phyloP scores from a whole-genome alignment of 2,329 filamentous ascomycete genomes.

The Colletotrichum gloeosporioides region DNA sequence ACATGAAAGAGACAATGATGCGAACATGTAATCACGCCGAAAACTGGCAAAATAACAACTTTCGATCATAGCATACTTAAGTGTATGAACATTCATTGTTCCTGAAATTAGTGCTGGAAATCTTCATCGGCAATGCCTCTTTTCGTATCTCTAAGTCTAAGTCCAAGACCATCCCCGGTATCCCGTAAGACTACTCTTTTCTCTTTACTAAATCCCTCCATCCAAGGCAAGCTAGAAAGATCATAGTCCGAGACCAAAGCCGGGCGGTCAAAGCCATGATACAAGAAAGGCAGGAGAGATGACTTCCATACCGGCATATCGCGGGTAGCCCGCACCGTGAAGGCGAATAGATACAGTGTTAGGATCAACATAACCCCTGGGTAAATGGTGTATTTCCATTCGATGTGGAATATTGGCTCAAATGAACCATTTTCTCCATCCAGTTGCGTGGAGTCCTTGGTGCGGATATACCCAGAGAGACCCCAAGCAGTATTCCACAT shows the following conservation, averaged over 20 bases:
- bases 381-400: neutral
- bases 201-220: neutral
- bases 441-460: too few relatives aligned
- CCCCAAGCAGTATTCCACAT: too few relatives aligned
- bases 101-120: neutral
- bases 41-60: too few relatives aligned
- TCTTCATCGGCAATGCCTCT: too few relatives aligned
- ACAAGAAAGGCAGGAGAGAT: neutral
- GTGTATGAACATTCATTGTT: too few relatives aligned
- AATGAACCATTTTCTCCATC: neutral
- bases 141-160: neutral
- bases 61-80: too few relatives aligned
- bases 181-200: neutral
- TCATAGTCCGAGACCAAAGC: neutral
- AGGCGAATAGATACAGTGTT: neutral
- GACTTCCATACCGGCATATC: neutral
- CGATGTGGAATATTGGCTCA: neutral
- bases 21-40: too few relatives aligned
- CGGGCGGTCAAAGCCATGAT: neutral
- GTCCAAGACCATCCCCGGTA: neutral
- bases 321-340: neutral
- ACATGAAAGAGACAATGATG: too few relatives aligned
- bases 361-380: neutral
- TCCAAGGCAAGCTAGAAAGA: neutral
- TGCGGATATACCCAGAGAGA: too few relatives aligned